Evolutionary conservation across 2,329 filamentous ascomycete species (phyloP).

Genomic region (Cercospora sojina): DNA sequence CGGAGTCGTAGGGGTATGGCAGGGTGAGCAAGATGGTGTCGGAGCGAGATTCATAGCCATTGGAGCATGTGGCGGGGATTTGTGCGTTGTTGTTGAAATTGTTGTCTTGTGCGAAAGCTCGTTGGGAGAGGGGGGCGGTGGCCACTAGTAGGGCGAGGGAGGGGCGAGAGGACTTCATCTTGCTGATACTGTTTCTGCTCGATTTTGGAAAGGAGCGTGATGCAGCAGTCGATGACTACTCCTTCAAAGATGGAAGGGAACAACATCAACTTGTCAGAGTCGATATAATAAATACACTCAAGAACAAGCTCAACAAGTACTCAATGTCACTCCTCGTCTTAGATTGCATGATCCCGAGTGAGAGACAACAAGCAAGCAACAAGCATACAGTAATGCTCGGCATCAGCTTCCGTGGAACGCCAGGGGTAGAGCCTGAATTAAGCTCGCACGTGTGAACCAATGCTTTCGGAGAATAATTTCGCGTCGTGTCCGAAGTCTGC

Average conservation of each 20-base stretch:
- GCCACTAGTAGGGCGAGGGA: not conserved
- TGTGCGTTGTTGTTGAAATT: not conserved
- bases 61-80: conserved; percentile 21
- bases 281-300: too few species aligned
- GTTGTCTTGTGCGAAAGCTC: not conserved
- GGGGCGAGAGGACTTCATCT: not conserved
- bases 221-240: not conserved
- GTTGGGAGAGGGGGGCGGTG: not conserved
- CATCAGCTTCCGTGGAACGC: not conserved
- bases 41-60: conserved; percentile 17
- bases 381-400: not conserved
- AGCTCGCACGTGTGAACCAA: not conserved
- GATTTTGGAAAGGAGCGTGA: not conserved
- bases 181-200: not conserved
- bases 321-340: not conserved
- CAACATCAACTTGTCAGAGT: not conserved
- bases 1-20: conserved; percentile 29
- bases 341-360: not conserved
- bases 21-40: conserved; percentile 26
- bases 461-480: not conserved
- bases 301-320: not conserved
- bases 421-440: not conserved
- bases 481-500: too few species aligned
- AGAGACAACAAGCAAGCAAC: not conserved
- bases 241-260: not conserved